A percentile compares a stretch with the other conserved stretches of the same genome.
Evolutionary conservation across 768 basidiomycete genomes (phyloP).

Genomic region (button mushroom (Agaricus bisporus)): DNA sequence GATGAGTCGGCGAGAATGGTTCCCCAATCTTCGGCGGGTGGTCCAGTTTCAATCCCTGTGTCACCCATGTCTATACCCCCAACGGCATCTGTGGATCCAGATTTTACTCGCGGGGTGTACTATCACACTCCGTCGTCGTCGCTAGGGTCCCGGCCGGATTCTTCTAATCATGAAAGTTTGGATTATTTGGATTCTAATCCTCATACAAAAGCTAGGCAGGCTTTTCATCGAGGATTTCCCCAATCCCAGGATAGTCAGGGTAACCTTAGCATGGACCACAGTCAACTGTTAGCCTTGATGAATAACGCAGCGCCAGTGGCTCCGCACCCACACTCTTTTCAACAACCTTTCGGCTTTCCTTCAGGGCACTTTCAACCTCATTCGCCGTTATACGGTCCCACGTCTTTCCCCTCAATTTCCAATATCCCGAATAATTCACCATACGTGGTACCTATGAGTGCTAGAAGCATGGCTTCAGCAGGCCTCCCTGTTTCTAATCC

Average conservation of each 20-base stretch:
- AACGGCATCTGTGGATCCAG: conserved; percentile 17
- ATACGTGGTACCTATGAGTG: background rate
- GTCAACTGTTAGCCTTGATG: conserved; percentile 40
- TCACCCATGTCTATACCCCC: conserved; percentile 20
- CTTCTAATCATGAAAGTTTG: background rate
- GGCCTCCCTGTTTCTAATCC: background rate
- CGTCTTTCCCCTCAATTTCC: background rate
- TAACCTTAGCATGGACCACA: conserved; percentile 47
- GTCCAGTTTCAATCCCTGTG: background rate
- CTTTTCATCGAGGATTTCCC: conserved; percentile 31
- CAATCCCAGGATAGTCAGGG: conserved; percentile 27
- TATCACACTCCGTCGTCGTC: conserved; percentile 20
- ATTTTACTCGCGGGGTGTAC: conserved; percentile 23
- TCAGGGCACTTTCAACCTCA: background rate
- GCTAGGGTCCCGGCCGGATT: conserved; percentile 4
- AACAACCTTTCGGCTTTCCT: conserved; percentile 1
- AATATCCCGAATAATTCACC: background rate
- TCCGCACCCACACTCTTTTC: conserved; percentile 6
- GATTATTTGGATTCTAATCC: conserved; percentile 24
- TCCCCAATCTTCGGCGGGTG: conserved; percentile 21
- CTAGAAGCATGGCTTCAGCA: background rate
- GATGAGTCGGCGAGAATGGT: conserved; percentile 68
- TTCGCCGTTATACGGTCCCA: background rate
- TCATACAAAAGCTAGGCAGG: conserved; percentile 43
- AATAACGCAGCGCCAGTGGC: conserved; percentile 24